These are phyloP conservation scores for Cladorrhinum samala DNA, from an alignment of 495 filamentous ascomycete genomes.

Conservation along the genomic window DNA sequence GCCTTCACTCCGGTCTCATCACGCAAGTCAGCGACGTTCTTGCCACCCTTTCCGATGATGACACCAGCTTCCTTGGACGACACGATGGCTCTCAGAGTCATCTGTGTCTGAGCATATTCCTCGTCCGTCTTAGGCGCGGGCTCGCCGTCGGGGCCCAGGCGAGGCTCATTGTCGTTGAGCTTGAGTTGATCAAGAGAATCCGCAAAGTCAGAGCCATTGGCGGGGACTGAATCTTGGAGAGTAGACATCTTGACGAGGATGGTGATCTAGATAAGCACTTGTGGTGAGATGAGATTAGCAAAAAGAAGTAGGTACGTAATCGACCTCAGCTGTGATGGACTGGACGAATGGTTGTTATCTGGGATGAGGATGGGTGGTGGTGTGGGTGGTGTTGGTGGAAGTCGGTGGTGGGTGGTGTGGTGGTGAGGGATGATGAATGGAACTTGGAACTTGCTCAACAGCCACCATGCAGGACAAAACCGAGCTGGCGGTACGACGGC, in stretches of 20 bases:
- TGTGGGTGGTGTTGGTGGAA: not conserved
- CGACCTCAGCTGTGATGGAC: not conserved
- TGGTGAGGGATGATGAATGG: not conserved
- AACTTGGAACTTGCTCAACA: not conserved
- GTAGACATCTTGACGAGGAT: conserved; percentile 46
- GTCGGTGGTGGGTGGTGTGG: not conserved
- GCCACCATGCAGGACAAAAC: not conserved
- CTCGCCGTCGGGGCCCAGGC: conserved; percentile 61
- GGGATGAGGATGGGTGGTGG: not conserved
- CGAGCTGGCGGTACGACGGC: not conserved
- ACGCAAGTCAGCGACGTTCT: conserved; percentile 95
- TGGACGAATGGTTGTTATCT: not conserved
- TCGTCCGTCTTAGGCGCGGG: conserved; percentile 81
- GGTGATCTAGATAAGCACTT: too few species aligned
- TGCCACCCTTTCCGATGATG: conserved; percentile 96
- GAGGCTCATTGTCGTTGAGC: conserved; percentile 47
- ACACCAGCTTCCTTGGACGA: conserved; percentile 97
- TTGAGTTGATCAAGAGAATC: conserved; percentile 46
- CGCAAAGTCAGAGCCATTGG: conserved; percentile 42
- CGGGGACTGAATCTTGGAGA: conserved; percentile 36
- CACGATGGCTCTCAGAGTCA: conserved; percentile 95
- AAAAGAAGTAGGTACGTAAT: conserved; percentile 1
- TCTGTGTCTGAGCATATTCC: conserved; percentile 83
- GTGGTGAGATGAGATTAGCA: conserved; percentile 8
- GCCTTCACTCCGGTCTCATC: conserved; percentile 97